Conservation (phyloP, 2,329 filamentous ascomycete genomes). For the Colletotrichum ledebouriae region DNA sequence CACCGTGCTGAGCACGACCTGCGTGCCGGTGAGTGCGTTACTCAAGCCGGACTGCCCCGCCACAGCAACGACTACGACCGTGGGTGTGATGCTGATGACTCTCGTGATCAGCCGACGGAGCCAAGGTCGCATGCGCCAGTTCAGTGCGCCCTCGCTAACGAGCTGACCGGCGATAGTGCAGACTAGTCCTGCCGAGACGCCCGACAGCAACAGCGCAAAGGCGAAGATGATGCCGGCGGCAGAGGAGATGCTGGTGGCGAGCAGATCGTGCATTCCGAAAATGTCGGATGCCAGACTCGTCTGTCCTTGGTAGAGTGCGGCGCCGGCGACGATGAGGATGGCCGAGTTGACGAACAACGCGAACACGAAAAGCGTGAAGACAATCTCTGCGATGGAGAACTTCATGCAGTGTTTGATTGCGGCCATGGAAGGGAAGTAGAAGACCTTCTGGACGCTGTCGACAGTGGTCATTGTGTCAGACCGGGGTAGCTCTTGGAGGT, state of each 20-base stretch:
- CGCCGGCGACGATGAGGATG: slow-evolving; percentile 88
- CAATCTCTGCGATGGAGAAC: slow-evolving; percentile 79
- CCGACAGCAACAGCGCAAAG: slow-evolving; percentile 82
- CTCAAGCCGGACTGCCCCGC: slow-evolving; percentile 79
- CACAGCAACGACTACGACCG: slow-evolving; percentile 84
- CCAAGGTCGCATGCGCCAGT: slow-evolving; percentile 83
- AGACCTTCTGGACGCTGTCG: slow-evolving; percentile 60
- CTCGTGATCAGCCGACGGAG: slow-evolving; percentile 82
- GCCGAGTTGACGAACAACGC: slow-evolving; percentile 87
- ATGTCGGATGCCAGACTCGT: slow-evolving; percentile 79
- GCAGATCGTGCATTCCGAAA: slow-evolving; percentile 83
- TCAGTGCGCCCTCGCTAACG: slow-evolving; percentile 85
- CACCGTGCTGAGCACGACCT: slow-evolving; percentile 83
- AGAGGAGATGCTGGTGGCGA: slow-evolving; percentile 77
- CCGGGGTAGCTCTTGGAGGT: slow-evolving; percentile 50
- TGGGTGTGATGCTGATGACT: slow-evolving; percentile 83
- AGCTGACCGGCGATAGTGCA: slow-evolving; percentile 93
- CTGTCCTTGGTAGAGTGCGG: slow-evolving; percentile 75
- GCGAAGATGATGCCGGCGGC: slow-evolving; percentile 88
- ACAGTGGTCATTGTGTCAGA: slow-evolving; percentile 48
- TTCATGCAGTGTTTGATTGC: slow-evolving; percentile 83
- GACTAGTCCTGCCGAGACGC: slow-evolving; percentile 85
- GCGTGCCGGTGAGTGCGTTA: slow-evolving; percentile 78
- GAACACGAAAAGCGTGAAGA: slow-evolving; percentile 82
- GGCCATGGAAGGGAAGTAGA: slow-evolving; percentile 78